These are phyloP conservation scores for Boletus insuetus DNA, from an alignment of 768 basidiomycete species.

Conservation along the genomic window DNA sequence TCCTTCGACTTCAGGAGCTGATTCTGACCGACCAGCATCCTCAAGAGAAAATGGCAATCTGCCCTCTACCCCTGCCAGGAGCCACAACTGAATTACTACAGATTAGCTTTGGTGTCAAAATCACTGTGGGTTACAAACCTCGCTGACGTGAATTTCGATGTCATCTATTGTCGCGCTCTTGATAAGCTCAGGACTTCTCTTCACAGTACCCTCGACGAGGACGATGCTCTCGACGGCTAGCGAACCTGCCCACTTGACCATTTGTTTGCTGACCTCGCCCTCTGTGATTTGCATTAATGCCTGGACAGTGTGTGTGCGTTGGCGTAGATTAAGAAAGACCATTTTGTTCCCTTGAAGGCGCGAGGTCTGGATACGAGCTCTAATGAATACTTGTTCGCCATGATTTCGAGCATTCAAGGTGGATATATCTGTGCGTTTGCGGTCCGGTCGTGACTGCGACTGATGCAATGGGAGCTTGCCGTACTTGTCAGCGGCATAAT, in stretches of 20 bases:
- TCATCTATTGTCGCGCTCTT: constrained; percentile 88
- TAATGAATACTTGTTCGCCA: constrained; percentile 75
- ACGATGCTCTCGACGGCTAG: constrained; percentile 88
- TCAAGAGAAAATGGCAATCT: constrained; percentile 89
- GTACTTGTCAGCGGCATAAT: constrained; percentile 76
- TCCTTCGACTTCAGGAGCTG: constrained; percentile 56
- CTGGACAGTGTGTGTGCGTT: constrained; percentile 84
- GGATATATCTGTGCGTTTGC: constrained; percentile 61
- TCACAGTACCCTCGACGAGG: constrained; percentile 80
- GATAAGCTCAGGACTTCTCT: constrained; percentile 77
- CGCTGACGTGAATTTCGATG: constrained; percentile 80
- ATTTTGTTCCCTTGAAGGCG: constrained; percentile 94
- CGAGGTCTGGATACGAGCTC: constrained; percentile 88
- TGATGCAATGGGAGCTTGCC: constrained; percentile 89
- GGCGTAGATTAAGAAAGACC: constrained; percentile 90
- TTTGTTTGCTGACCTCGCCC: constrained; percentile 88
- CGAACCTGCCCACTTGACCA: constrained; percentile 88
- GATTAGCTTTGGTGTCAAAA: neutral
- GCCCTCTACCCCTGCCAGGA: constrained; percentile 75
- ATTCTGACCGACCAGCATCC: constrained; percentile 85
- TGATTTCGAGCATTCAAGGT: constrained; percentile 59
- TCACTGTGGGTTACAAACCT: constrained; percentile 46
- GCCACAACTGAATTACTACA: constrained; percentile 56
- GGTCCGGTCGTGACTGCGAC: constrained; percentile 72
- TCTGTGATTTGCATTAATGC: constrained; percentile 71